Percentiles rank a stretch among this genome's conserved stretches.
Evolutionary conservation across 768 basidiomycete species (phyloP).

Genomic region (Tylopilus rubrobrunneus): DNA sequence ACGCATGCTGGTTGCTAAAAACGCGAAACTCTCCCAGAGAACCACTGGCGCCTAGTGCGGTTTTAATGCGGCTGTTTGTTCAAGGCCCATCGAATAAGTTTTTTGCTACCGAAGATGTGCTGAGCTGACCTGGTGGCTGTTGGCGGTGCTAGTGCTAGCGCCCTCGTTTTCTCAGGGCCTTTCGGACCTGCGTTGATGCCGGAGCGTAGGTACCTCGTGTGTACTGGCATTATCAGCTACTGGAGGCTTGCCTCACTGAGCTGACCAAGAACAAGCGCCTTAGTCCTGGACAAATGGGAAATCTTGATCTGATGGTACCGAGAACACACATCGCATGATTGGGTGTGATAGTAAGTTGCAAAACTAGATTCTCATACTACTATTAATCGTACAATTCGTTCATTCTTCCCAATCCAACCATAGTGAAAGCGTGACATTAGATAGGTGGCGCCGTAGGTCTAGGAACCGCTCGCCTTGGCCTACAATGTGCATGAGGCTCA

Average conservation of each 20-base stretch:
- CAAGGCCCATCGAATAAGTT: not conserved
- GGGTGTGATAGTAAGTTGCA: not conserved
- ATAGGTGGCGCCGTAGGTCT: not conserved
- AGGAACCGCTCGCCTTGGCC: not conserved
- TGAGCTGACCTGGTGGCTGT: not conserved
- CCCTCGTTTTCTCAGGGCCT: not conserved
- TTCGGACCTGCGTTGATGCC: not conserved
- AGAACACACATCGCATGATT: not conserved
- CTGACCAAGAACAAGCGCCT: not conserved
- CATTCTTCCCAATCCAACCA: not conserved
- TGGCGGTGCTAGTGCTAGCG: not conserved
- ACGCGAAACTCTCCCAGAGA: not conserved
- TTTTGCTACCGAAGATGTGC: not conserved
- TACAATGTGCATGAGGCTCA: not conserved
- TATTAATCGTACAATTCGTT: not conserved
- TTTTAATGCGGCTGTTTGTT: not conserved
- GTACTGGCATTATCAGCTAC: no score
- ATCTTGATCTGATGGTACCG: not conserved
- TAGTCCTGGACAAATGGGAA: not conserved
- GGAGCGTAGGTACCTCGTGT: not conserved
- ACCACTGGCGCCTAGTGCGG: not conserved
- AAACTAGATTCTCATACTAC: not conserved
- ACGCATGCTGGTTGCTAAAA: no score
- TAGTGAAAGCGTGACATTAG: not conserved
- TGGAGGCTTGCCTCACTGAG: not conserved